Base-by-base conservation (phyloP, 1,139 yeast genomes). In the Candida sp. region DNA sequence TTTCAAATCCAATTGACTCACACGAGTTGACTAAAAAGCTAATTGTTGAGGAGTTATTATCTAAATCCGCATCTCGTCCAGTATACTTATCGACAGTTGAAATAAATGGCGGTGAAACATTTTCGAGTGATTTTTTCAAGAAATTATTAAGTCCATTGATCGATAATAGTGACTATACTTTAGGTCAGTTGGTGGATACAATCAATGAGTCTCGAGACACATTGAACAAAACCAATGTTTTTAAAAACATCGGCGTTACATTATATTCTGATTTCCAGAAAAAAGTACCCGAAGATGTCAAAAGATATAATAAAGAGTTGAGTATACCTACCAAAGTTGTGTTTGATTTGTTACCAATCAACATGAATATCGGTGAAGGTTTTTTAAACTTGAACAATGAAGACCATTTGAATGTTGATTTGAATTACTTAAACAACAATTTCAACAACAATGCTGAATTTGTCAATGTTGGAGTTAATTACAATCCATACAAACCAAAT, bases 41-140 rank as follows among this genome's bases (percentile, higher is more conserved):
- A 38, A 49, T 63, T 36, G 58, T 68, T 21, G 64, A 68, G 47
- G 73, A 68, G 41, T 52, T 70, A 29, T 53, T 72, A 44, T 52
- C 52, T 21, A 55, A 61, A 36, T 64, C 75, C 35, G 53, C 58
- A 2, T 52, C 70, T 2, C 73, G 66, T 47, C 81, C 82, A 3
- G 64, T 79, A 29, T 71, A 65, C 46, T 61, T 79, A 39, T 66
- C 77, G 11, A 55, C 66, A 38, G 68, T 79, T 25, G 77, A 77
- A 44, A 74, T 79, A 35, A 56, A 53, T 41, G 83, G 82, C 5
- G 82, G 80, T 12, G 79, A 75, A 38, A 58, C 65, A 5, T 76
- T 77, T 53, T 65, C 77, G 38, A 60, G 64, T 42, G 67, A 68
- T 36, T 78, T 77, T 55, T 76, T 75, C 60, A 57, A 60, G 44